phyloP scores from a whole-genome alignment of 1,284 basidiomycete genomes.

The Rhodotorula sp. region DNA sequence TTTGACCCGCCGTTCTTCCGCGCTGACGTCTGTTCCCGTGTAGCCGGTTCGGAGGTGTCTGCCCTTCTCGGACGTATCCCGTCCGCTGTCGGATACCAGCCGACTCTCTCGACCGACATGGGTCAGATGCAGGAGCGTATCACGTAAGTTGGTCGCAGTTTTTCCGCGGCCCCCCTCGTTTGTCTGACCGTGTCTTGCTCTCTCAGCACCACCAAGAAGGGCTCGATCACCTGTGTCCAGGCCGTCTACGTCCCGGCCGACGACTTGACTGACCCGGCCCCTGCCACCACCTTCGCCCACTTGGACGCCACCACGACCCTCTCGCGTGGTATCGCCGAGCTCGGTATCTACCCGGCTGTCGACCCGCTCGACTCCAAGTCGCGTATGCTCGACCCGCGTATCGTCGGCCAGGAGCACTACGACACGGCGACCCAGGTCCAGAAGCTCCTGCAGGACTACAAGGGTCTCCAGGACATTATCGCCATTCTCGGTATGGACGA shows the following conservation, averaged over 20 bases:
- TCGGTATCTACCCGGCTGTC: constrained; percentile 99
- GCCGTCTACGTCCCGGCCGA: constrained; percentile 99
- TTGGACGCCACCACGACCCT: constrained; percentile 99
- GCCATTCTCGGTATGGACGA: constrained; percentile 98
- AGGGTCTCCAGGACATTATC: constrained; percentile 89
- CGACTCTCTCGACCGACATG: constrained; percentile 99
- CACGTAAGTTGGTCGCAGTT: constrained; percentile 27
- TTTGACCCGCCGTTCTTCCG: too few relatives aligned
- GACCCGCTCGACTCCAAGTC: constrained; percentile 99
- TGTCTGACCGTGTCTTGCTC: constrained; percentile 52
- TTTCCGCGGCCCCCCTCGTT: background rate
- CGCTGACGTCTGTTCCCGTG: constrained; percentile 56
- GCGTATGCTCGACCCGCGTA: constrained; percentile 98
- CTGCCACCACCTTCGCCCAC: constrained; percentile 98
- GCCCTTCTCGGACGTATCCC: constrained; percentile 99
- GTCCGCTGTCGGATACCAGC: constrained; percentile 99
- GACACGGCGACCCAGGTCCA: constrained; percentile 91
- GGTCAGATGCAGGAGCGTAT: constrained; percentile 82
- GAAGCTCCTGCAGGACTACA: constrained; percentile 99
- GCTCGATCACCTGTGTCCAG: constrained; percentile 98
- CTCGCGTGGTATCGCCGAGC: constrained; percentile 97
- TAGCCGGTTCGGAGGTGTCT: constrained; percentile 99
- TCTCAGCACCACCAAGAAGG: constrained; percentile 99
- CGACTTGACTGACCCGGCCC: constrained; percentile 99
- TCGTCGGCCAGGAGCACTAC: constrained; percentile 91